phyloP scores from a whole-genome alignment of 1,284 basidiomycete species.

The Malassezia equina region DNA sequence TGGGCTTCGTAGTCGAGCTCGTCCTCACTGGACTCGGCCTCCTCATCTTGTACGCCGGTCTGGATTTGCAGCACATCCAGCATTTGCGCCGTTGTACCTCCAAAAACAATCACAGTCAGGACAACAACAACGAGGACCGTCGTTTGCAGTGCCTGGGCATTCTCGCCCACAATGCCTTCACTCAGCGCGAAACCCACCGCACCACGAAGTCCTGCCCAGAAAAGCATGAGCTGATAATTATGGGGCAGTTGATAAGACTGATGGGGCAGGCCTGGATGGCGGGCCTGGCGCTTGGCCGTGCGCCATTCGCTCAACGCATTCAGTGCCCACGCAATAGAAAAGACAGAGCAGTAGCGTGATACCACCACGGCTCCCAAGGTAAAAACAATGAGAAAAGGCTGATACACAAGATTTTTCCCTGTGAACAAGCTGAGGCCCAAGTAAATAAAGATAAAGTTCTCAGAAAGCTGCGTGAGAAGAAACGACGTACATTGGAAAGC shows the following conservation, averaged over 20 bases:
- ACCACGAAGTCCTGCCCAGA: slow-evolving; percentile 93
- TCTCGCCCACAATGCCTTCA: slow-evolving; percentile 82
- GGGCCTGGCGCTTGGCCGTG: slow-evolving; percentile 54
- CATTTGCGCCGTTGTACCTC: slow-evolving; percentile 92
- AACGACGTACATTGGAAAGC: slow-evolving; percentile 29
- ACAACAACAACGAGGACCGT: slow-evolving; percentile 94
- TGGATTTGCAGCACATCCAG: slow-evolving; percentile 91
- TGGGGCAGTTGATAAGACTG: slow-evolving; percentile 20
- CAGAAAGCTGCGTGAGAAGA: slow-evolving; percentile 63
- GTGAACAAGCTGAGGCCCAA: slow-evolving; percentile 94
- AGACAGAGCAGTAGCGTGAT: slow-evolving; percentile 89
- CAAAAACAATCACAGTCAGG: slow-evolving; percentile 85
- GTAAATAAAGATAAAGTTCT: slow-evolving; percentile 99
- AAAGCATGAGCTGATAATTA: slow-evolving; percentile 57
- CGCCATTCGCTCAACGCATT: slow-evolving; percentile 77
- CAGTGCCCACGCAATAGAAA: slow-evolving; percentile 89
- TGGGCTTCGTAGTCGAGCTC: background rate
- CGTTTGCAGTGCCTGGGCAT: slow-evolving; percentile 78
- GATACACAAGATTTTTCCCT: slow-evolving; percentile 74
- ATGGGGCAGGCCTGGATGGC: slow-evolving; percentile 21
- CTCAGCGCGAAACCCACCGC: slow-evolving; percentile 95
- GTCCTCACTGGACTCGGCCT: slow-evolving; percentile 59
- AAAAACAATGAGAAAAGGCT: slow-evolving; percentile 74
- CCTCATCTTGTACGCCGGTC: slow-evolving; percentile 73
- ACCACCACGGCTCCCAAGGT: slow-evolving; percentile 69